Conservation (phyloP, 106 monocot genomes). For the Narthecium ossifragum region DNA sequence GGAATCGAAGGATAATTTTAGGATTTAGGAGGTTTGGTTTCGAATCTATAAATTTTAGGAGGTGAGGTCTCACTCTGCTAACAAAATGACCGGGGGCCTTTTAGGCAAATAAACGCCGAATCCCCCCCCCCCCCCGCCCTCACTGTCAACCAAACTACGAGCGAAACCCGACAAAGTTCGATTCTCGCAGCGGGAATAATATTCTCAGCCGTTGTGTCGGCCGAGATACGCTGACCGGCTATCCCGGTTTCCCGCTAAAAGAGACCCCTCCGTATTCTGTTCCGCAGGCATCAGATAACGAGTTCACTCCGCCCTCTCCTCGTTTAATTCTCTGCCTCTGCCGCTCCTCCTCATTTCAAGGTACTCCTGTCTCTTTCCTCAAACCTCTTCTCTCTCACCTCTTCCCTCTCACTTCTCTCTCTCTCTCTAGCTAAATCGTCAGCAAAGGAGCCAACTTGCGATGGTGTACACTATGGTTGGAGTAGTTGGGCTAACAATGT, state of each 20-base stretch:
- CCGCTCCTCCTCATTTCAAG: background rate
- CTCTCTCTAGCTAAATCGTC: slow-evolving; percentile 9
- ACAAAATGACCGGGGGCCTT: too few relatives aligned
- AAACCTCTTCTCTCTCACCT: background rate
- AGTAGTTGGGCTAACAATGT: slow-evolving; percentile 27
- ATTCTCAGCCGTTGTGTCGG: slow-evolving; percentile 15
- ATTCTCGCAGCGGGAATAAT: too few relatives aligned
- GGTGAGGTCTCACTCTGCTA: too few relatives aligned
- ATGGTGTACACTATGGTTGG: slow-evolving; percentile 10
- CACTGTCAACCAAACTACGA: too few relatives aligned
- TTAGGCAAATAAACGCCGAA: too few relatives aligned
- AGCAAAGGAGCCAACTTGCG: slow-evolving; percentile 2
- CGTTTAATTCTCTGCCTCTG: background rate
- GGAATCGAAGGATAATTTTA: too few relatives aligned
- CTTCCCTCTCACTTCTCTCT: background rate
- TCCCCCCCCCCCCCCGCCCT: too few relatives aligned
- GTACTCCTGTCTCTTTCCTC: background rate
- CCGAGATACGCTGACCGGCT: slow-evolving; percentile 21
- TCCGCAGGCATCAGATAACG: background rate
- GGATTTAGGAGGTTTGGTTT: too few relatives aligned
- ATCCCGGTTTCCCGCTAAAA: slow-evolving; percentile 32
- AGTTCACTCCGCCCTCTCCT: background rate
- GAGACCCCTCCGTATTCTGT: background rate
- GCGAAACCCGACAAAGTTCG: too few relatives aligned
- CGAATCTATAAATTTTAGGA: too few relatives aligned